Base-by-base conservation (phyloP, 2,329 filamentous ascomycete species). In the Microcyclospora pomicola region DNA sequence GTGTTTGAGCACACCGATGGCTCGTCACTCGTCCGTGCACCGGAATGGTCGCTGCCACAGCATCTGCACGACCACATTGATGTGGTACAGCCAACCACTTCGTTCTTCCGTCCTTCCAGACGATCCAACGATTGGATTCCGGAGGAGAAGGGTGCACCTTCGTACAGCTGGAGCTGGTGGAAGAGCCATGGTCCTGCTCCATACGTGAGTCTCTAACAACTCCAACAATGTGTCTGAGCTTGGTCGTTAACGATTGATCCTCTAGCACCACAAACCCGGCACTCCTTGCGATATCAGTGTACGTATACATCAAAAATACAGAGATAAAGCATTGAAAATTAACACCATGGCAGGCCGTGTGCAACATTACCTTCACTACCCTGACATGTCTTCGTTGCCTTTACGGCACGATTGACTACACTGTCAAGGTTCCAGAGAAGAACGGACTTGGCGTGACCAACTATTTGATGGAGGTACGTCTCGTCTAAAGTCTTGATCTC, bases 71-170 rank as follows among this genome's bases (percentile, higher is more conserved):
- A 65, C 35, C 71, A 73, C 49, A 68, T 77, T 43, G 71, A 75
- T 48, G 66, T 69, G 10, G 68, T 77, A 16, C 72, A 77, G 51
- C 73, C 73, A 2, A 77, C 73, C 1, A 76, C 67, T 35, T 72
- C 71, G 0, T 77, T 77, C 59, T 69, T 72, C 53, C 63, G 65
- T 48, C 61, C 47, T 48, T 48, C 27, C 41, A 51, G 29, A 46
- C 55, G 46, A 37, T 19, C 39, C 15, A 27, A 38, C 6, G 36
- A 39, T 1, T 33, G 13, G 6, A n/a, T 27, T 10, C 14, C 40
- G 14, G 37, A 35, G 19, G 19, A 24, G 19, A 24, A 24, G 19
- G 19, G 5, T 7, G 19, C 19, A 7, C 4, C 19, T 7, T 24
- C 19, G 19, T 24, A 24, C 19, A 24, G 19, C 19, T 24, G 19